Evolutionary conservation across 2,329 filamentous ascomycete genomes (phyloP).

Genomic region (Talaromyces sp.): DNA sequence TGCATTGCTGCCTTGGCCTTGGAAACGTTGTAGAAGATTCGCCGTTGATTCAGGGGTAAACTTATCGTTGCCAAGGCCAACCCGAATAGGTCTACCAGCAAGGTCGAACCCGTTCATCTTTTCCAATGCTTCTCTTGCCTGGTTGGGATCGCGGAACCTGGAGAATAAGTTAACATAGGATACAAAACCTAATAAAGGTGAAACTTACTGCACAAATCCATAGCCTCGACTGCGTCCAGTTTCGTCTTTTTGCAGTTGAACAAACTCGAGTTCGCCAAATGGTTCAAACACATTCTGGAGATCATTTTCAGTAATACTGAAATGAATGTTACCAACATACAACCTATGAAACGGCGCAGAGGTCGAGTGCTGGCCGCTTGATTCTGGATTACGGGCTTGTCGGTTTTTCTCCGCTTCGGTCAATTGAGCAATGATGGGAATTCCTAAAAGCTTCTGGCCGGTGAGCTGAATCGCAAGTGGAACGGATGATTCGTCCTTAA

Average conservation of each 20-base stretch:
- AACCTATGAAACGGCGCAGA: constrained; percentile 94
- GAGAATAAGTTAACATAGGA: constrained; percentile 19
- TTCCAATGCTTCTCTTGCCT: constrained; percentile 90
- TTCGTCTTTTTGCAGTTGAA: constrained; percentile 95
- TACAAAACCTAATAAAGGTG: constrained; percentile 20
- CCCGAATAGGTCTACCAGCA: constrained; percentile 92
- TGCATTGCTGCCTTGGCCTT: constrained; percentile 64
- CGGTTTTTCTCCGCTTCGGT: constrained; percentile 99
- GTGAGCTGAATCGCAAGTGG: constrained; percentile 92
- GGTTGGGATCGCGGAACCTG: constrained; percentile 81
- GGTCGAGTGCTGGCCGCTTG: constrained; percentile 63
- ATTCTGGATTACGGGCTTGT: constrained; percentile 77
- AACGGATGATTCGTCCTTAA: constrained; percentile 92
- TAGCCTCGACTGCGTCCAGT: constrained; percentile 86
- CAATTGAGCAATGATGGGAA: constrained; percentile 95
- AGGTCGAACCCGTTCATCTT: constrained; percentile 99
- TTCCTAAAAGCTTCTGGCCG: constrained; percentile 96
- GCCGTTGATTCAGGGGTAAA: constrained; percentile 96
- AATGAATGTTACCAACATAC: constrained; percentile 99
- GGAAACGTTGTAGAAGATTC: constrained; percentile 86
- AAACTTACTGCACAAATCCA: constrained; percentile 92
- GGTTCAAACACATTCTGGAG: constrained; percentile 95
- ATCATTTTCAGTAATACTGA: constrained; percentile 96
- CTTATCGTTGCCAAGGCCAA: constrained; percentile 99
- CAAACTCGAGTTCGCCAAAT: constrained; percentile 95